Evolutionary conservation across 2,329 filamentous ascomycete genomes (phyloP).

Genomic region (Cylindrodendrum hubeiense): DNA sequence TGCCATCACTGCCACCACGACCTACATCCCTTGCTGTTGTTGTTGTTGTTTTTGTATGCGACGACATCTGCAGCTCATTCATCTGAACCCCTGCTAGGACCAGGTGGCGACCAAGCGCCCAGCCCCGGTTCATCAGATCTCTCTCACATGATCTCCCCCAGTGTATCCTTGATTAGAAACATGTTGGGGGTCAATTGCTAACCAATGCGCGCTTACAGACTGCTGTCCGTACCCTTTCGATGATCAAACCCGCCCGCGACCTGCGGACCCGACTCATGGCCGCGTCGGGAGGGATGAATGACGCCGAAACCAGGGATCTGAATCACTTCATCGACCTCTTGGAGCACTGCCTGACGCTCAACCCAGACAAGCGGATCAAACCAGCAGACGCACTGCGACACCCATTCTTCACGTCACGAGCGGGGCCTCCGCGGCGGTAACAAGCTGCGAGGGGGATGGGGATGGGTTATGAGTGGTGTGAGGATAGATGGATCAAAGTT

Average conservation of each 20-base stretch:
- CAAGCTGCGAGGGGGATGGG: conserved; percentile 18
- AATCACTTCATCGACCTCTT: conserved; percentile 88
- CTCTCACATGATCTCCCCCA: conserved; percentile 17
- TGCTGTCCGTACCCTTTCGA: conserved; percentile 74
- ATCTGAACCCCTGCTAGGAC: conserved; percentile 1
- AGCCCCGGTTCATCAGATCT: conserved; percentile 28
- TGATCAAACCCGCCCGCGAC: conserved; percentile 83
- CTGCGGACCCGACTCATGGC: conserved; percentile 83
- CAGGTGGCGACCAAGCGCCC: conserved; percentile 26
- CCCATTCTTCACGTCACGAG: conserved; percentile 77
- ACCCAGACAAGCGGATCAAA: conserved; percentile 92
- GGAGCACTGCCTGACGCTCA: conserved; percentile 88
- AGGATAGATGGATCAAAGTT: conserved; percentile 7
- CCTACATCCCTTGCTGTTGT: conserved; percentile 38
- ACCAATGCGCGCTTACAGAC: conserved; percentile 61
- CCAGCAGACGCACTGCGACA: conserved; percentile 89
- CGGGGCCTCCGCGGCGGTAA: conserved; percentile 43
- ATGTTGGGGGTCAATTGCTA: conserved; percentile 33
- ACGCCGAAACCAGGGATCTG: conserved; percentile 81
- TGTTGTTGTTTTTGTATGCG: conserved; percentile 11
- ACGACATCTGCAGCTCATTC: conserved; percentile 30
- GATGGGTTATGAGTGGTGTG: conserved; percentile 8
- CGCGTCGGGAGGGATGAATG: conserved; percentile 79
- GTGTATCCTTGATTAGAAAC: conserved; percentile 27
- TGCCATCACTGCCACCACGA: conserved; percentile 34